phyloP scores from a whole-genome alignment of 2,329 filamentous ascomycete species.

The Aphanocladium album region DNA sequence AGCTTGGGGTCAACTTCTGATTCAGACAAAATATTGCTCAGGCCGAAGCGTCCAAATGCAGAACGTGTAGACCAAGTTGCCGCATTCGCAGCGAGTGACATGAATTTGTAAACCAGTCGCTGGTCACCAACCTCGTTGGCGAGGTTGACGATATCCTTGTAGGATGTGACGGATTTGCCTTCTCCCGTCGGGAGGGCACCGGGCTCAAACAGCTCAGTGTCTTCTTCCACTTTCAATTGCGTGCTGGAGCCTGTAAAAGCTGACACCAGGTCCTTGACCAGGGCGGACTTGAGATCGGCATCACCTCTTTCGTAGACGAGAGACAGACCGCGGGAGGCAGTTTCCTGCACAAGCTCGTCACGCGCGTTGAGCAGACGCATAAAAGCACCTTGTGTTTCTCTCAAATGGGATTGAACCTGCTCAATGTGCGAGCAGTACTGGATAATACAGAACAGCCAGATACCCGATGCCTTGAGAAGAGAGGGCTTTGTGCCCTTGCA shows the following conservation, averaged over 20 bases:
- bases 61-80: conserved; percentile 97
- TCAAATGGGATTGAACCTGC: conserved; percentile 67
- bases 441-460: conserved; percentile 89
- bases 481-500: conserved; percentile 84
- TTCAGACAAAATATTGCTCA: conserved; percentile 87
- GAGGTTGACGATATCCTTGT: conserved; percentile 93
- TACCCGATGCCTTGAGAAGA: conserved; percentile 83
- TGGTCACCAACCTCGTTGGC: conserved; percentile 97
- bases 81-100: conserved; percentile 93
- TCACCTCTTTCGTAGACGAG: conserved; percentile 93
- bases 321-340: conserved; percentile 83
- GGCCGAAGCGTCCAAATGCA: conserved; percentile 88
- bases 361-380: conserved; percentile 80
- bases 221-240: conserved; percentile 75
- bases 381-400: conserved; percentile 80
- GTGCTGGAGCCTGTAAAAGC: conserved; percentile 78
- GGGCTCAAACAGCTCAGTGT: conserved; percentile 90
- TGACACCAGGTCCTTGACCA: conserved; percentile 82
- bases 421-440: conserved; percentile 81
- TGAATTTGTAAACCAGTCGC: conserved; percentile 95
- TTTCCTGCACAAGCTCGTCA: conserved; percentile 94
- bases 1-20: conserved; percentile 86
- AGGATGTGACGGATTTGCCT: conserved; percentile 84
- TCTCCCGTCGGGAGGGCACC: conserved; percentile 87
- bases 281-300: conserved; percentile 68